Conservation (phyloP, 371 early-diverging fungal genomes). For the Apophysomyces sp. region DNA sequence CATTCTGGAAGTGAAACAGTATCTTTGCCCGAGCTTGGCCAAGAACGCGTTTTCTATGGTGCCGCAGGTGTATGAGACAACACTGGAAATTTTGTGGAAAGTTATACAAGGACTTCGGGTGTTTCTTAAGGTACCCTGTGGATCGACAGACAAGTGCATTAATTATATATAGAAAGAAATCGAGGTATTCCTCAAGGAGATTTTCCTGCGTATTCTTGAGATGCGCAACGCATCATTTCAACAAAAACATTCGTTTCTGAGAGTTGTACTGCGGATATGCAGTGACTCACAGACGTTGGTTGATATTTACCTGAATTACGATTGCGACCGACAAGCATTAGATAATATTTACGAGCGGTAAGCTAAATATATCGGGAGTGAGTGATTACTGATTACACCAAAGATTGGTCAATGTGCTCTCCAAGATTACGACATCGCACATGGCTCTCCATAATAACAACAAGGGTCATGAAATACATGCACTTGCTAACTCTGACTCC, state of each 20-base stretch:
- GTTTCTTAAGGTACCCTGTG: constrained; percentile 59
- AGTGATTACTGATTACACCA: too few species aligned
- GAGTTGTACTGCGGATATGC: constrained; percentile 51
- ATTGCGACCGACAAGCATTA: constrained; percentile 70
- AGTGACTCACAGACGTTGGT: constrained; percentile 86
- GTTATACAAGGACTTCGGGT: constrained; percentile 67
- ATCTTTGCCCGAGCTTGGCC: constrained; percentile 76
- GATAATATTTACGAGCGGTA: constrained; percentile 58
- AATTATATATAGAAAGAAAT: constrained; percentile 51
- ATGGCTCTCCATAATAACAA: constrained; percentile 15
- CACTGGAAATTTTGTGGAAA: constrained; percentile 80
- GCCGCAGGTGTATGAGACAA: constrained; percentile 81
- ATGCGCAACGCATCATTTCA: constrained; percentile 57
- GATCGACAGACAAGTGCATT: neutral
- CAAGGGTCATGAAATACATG: constrained; percentile 39
- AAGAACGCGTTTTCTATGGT: constrained; percentile 78
- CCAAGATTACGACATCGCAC: constrained; percentile 52
- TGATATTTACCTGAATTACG: constrained; percentile 96
- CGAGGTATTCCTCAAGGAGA: constrained; percentile 75
- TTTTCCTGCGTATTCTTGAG: constrained; percentile 69
- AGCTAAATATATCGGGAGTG: too few species aligned
- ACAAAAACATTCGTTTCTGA: constrained; percentile 52
- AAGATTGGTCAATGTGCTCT: constrained; percentile 50
- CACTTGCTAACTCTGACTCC: neutral
- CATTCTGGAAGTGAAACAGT: constrained; percentile 81